phyloP scores from a whole-genome alignment of 177 flowering plant species.

The Vitis hybrid region DNA sequence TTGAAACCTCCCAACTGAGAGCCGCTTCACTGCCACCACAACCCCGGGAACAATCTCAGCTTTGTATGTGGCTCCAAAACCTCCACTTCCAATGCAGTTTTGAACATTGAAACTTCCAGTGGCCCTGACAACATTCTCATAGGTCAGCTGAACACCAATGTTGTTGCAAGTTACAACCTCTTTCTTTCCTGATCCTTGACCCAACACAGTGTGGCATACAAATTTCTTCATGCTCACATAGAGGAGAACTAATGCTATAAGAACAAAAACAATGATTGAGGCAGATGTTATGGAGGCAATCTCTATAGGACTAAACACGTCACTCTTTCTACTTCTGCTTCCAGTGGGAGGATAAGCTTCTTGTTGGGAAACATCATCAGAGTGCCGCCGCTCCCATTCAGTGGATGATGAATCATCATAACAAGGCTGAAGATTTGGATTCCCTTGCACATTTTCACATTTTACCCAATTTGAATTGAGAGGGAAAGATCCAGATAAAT shows the following conservation, averaged over 20 bases:
- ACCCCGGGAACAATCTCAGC: slow-evolving; percentile 13
- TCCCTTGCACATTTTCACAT: slow-evolving; percentile 16
- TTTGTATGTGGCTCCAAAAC: slow-evolving; percentile 24
- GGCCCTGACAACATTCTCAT: slow-evolving; percentile 19
- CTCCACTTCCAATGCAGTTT: slow-evolving; percentile 25
- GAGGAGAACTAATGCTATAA: slow-evolving; percentile 4
- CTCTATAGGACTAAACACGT: slow-evolving; percentile 10
- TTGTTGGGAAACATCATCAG: slow-evolving; percentile 5
- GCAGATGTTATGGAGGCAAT: slow-evolving; percentile 20
- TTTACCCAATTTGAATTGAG: slow-evolving; percentile 2
- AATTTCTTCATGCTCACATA: not conserved
- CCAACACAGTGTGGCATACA: not conserved
- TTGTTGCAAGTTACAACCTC: slow-evolving; percentile 10
- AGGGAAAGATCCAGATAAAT: slow-evolving; percentile 16
- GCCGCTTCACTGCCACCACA: slow-evolving; percentile 22
- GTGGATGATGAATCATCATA: not conserved
- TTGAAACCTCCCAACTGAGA: slow-evolving; percentile 25
- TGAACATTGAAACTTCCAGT: slow-evolving; percentile 13
- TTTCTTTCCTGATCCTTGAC: slow-evolving; percentile 6
- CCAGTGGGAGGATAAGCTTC: slow-evolving; percentile 2
- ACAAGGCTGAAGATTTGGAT: slow-evolving; percentile 16
- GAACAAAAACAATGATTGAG: slow-evolving; percentile 5
- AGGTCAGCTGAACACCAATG: slow-evolving; percentile 16
- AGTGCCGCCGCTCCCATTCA: slow-evolving; percentile 10
- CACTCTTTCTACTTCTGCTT: not conserved